Evolutionary conservation across 768 basidiomycete species (phyloP).

Genomic region (Dentipellis sp.): DNA sequence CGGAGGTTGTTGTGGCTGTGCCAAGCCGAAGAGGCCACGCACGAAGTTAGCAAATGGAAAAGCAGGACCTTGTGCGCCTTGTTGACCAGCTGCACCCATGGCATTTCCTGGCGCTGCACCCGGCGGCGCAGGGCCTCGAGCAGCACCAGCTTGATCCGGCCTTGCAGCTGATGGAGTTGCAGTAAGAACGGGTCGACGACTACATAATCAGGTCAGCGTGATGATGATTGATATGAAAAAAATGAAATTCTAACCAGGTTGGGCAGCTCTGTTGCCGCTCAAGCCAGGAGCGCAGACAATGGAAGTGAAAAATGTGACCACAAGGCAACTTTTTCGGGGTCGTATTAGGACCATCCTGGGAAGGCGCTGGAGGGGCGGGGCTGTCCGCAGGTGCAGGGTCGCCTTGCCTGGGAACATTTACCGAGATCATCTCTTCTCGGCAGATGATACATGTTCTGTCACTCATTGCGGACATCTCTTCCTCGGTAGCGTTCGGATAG

Average conservation of each 20-base stretch:
- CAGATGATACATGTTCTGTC: constrained; percentile 98
- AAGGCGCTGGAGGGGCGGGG: constrained; percentile 16
- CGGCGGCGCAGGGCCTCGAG: constrained; percentile 16
- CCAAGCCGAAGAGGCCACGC: constrained; percentile 8
- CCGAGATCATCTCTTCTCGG: constrained; percentile 82
- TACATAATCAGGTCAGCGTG: constrained; percentile 9
- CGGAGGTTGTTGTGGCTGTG: constrained; percentile 13
- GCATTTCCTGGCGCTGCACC: constrained; percentile 22
- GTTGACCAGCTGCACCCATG: constrained; percentile 25
- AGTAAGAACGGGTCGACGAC: constrained; percentile 13
- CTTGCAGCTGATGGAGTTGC: constrained; percentile 3
- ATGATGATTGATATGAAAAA: neutral
- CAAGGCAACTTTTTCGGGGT: constrained; percentile 96
- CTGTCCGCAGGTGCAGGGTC: constrained; percentile 4
- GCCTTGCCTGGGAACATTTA: constrained; percentile 14
- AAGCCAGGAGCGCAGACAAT: constrained; percentile 94
- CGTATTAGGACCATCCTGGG: constrained; percentile 73
- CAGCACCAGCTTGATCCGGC: constrained; percentile 8
- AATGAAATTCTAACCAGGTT: constrained; percentile 63
- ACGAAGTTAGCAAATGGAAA: constrained; percentile 17
- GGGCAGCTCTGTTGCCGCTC: constrained; percentile 99
- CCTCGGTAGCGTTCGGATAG: constrained; percentile 86
- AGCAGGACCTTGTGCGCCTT: constrained; percentile 24
- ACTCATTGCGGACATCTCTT: constrained; percentile 70
- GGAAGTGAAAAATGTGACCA: constrained; percentile 97